Conservation (phyloP, 352 stramenopile species). For the Phytophthora tubulina region DNA sequence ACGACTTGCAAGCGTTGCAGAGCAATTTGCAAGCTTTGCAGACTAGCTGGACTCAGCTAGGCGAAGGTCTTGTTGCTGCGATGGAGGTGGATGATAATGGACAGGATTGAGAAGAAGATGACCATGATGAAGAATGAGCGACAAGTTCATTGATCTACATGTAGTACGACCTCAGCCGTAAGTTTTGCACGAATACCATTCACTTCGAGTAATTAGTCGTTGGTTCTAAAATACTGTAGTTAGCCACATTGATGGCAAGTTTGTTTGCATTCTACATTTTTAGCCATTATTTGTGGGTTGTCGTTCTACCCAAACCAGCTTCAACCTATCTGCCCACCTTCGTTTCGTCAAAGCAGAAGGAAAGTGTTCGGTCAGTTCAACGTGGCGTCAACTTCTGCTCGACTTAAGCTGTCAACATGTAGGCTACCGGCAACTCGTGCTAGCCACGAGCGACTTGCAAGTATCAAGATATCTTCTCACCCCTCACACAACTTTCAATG, state of each 20-base stretch:
- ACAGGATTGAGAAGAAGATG: no score
- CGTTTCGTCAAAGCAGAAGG: not conserved
- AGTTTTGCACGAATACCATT: no score
- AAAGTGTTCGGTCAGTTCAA: not conserved
- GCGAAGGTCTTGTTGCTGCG: slow-evolving; percentile 17
- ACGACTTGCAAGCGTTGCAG: slow-evolving; percentile 11
- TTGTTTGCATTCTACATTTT: no score
- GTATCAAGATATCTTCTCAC: not conserved
- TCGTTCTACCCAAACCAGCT: not conserved
- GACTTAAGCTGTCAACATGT: not conserved
- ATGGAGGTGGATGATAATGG: not conserved
- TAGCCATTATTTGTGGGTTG: not conserved
- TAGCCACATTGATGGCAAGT: no score
- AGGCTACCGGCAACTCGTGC: not conserved
- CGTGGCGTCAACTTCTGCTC: not conserved
- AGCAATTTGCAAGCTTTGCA: slow-evolving; percentile 3
- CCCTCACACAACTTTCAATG: not conserved
- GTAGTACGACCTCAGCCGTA: no score
- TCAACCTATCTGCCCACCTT: not conserved
- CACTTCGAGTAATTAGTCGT: no score
- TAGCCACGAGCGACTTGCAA: not conserved
- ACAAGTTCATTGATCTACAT: no score
- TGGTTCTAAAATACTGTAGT: no score
- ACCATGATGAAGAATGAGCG: no score
- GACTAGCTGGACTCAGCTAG: slow-evolving; percentile 19